Percentiles rank a stretch among this genome's conserved stretches.
These are phyloP conservation scores for Cylindricascospora bacillispora DNA, from an alignment of 1,139 yeast species.

Conservation along the genomic window DNA sequence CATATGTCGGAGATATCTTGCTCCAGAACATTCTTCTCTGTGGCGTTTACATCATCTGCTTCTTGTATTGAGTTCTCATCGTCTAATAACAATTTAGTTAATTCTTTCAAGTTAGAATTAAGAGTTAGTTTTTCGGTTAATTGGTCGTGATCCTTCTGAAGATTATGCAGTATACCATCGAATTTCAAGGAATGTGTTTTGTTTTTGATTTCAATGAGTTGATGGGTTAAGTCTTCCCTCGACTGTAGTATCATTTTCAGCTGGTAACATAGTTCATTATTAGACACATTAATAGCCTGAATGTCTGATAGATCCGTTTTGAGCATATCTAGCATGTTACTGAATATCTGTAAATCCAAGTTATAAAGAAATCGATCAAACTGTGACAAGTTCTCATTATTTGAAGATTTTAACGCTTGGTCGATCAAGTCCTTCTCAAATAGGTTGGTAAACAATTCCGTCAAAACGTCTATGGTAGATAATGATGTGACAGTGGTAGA, in stretches of 20 bases:
- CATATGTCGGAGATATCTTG: too few relatives aligned
- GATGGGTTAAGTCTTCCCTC: background rate
- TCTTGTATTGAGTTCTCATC: background rate
- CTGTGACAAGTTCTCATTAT: conserved; percentile 5
- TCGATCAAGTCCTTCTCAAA: conserved; percentile 14
- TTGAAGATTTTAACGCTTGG: conserved; percentile 9
- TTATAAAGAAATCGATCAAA: conserved; percentile 13
- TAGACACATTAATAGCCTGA: conserved; percentile 21
- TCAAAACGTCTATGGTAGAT: conserved; percentile 16
- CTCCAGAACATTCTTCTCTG: too few relatives aligned
- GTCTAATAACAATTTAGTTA: background rate
- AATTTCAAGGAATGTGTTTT: background rate
- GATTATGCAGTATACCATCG: background rate
- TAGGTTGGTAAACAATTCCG: conserved; percentile 10
- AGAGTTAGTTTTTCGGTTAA: background rate
- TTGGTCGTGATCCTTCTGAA: background rate
- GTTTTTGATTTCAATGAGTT: background rate
- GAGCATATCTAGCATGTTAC: conserved; percentile 10
- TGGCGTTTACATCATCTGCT: too few relatives aligned
- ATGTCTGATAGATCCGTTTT: conserved; percentile 19
- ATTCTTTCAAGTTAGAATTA: background rate
- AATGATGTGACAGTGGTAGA: conserved; percentile 17
- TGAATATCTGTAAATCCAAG: conserved; percentile 19
- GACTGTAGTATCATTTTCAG: conserved; percentile 4
- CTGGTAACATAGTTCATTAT: conserved; percentile 20